These are phyloP conservation scores for Lactifluus piperatus DNA, from an alignment of 768 basidiomycete species.

Conservation along the genomic window DNA sequence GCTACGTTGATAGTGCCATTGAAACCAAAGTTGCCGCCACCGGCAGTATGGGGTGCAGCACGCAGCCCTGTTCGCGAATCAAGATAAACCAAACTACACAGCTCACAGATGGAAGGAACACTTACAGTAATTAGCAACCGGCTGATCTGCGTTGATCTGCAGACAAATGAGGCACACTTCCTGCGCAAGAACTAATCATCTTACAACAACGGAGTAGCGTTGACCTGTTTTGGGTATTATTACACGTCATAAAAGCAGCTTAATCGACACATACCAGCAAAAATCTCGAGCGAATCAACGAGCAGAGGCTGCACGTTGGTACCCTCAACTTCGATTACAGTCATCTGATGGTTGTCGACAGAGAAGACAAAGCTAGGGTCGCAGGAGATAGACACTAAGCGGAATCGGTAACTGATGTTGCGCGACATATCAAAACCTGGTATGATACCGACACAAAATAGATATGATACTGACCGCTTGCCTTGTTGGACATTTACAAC, in stretches of 20 bases:
- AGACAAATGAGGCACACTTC: background rate
- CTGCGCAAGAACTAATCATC: background rate
- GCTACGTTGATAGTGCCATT: background rate
- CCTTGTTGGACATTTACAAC: slow-evolving; percentile 37
- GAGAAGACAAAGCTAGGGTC: slow-evolving; percentile 34
- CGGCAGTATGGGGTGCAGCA: background rate
- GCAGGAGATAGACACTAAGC: slow-evolving; percentile 17
- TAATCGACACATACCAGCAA: slow-evolving; percentile 27
- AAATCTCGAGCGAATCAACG: slow-evolving; percentile 36
- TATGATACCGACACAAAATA: background rate
- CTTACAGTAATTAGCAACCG: slow-evolving; percentile 38
- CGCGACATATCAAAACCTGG: background rate
- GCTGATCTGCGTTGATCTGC: slow-evolving; percentile 33
- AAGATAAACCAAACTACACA: slow-evolving; percentile 11
- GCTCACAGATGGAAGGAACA: background rate
- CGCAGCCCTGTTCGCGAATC: slow-evolving; percentile 15
- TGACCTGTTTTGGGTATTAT: slow-evolving; percentile 11
- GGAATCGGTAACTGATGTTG: slow-evolving; percentile 18
- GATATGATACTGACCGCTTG: slow-evolving; percentile 12
- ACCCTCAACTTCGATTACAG: slow-evolving; percentile 37
- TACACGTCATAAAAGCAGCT: background rate
- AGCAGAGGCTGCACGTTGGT: slow-evolving; percentile 26
- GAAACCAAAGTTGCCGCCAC: background rate
- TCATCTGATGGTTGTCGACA: slow-evolving; percentile 32
- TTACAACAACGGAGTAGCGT: slow-evolving; percentile 25